Percentiles rank a stretch among this genome's conserved stretches.
phyloP scores from a whole-genome alignment of 129 eudicot species.

The Arctium minus region DNA sequence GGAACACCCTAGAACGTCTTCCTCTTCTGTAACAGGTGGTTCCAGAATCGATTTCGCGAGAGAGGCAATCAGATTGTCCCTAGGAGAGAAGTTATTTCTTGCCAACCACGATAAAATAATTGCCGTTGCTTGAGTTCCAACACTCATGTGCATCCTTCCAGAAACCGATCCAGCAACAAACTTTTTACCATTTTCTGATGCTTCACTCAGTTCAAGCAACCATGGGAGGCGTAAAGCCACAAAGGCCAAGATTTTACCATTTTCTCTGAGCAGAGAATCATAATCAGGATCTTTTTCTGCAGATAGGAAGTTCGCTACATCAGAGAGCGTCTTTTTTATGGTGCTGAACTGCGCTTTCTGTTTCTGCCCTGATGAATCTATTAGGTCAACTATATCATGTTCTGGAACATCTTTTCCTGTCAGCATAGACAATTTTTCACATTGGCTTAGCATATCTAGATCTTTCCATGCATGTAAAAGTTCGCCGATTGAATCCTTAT shows the following conservation, averaged over 20 bases:
- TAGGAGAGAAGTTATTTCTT: conserved; percentile 67
- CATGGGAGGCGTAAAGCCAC: conserved; percentile 80
- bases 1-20: conserved; percentile 79
- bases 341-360: conserved; percentile 35
- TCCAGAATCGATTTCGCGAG: conserved; percentile 70
- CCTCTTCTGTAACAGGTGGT: conserved; percentile 87
- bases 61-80: conserved; percentile 66
- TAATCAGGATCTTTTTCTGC: conserved; percentile 42
- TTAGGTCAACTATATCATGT: conserved; percentile 12
- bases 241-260: conserved; percentile 58
- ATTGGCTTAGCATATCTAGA: conserved; percentile 76
- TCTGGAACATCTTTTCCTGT: conserved; percentile 58
- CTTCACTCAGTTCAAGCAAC: conserved; percentile 61
- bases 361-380: conserved; percentile 48
- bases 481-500: conserved; percentile 92
- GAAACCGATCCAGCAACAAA: conserved; percentile 27
- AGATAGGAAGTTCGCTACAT: conserved; percentile 53
- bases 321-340: conserved; percentile 45
- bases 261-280: conserved; percentile 65
- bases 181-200: conserved; percentile 43
- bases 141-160: conserved; percentile 34
- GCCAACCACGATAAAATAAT: conserved; percentile 82
- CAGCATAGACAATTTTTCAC: conserved; percentile 53
- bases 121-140: conserved; percentile 58
- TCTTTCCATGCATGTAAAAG: conserved; percentile 91